These are phyloP conservation scores for Arachis hypogaea DNA, from an alignment of 306 rosid species.

Conservation along the genomic window DNA sequence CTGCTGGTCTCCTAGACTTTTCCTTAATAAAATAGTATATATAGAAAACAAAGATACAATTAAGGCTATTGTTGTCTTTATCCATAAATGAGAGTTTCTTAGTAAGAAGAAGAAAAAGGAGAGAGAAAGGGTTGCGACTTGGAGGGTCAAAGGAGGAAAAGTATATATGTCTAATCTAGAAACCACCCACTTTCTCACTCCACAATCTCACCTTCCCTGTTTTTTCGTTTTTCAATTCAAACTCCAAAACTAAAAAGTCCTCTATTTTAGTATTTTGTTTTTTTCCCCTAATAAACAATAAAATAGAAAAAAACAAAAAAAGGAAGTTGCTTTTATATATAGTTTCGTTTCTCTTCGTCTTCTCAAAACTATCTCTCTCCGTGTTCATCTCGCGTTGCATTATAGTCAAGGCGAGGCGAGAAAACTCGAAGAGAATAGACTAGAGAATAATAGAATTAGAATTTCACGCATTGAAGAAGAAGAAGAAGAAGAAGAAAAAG, in stretches of 20 bases:
- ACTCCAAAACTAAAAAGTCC: neutral
- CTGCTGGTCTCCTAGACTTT: too few relatives aligned
- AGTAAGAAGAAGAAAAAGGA: conserved; percentile 13
- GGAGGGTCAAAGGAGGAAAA: conserved; percentile 43
- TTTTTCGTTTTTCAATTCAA: conserved; percentile 32
- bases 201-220: conserved; percentile 7
- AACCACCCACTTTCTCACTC: conserved; percentile 27
- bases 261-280: neutral
- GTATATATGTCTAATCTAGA: conserved; percentile 3
- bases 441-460: neutral
- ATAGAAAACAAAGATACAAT: too few relatives aligned
- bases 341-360: conserved; percentile 38
- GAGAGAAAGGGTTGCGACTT: conserved; percentile 23
- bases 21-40: too few relatives aligned
- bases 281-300: neutral
- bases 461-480: too few relatives aligned
- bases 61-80: neutral
- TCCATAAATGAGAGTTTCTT: conserved; percentile 33
- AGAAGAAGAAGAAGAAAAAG: neutral
- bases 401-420: conserved; percentile 46
- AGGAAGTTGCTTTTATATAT: conserved; percentile 20
- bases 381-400: conserved; percentile 83
- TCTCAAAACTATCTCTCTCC: conserved; percentile 75
- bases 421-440: conserved; percentile 31
- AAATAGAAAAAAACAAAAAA: conserved; percentile 37